phyloP scores from a whole-genome alignment of 2,329 filamentous ascomycete genomes.

The Alternaria novae-zelandiae region DNA sequence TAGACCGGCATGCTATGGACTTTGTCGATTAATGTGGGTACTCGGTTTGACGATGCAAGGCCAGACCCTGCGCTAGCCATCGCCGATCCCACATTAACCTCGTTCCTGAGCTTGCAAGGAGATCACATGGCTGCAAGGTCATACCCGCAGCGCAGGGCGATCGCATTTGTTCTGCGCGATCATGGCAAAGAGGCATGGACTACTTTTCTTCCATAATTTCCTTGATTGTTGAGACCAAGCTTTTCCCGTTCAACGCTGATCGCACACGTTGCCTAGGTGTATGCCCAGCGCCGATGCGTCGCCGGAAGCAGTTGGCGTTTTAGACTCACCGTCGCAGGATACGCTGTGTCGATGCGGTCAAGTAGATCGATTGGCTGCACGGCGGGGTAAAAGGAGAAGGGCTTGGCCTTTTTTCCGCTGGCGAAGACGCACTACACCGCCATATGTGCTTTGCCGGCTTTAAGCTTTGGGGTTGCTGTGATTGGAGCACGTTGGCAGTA shows the following conservation, averaged over 20 bases:
- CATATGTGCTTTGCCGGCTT: constrained; percentile 10
- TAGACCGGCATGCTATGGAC: constrained; percentile 1
- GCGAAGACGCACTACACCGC: constrained; percentile 8
- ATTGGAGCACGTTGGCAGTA: background rate
- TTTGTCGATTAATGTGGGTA: constrained; percentile 1
- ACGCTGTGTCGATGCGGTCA: constrained; percentile 4
- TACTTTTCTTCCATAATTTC: background rate
- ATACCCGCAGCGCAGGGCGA: background rate
- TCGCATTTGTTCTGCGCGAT: background rate
- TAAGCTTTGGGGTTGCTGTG: constrained; percentile 2
- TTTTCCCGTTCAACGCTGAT: background rate
- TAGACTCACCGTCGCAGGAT: background rate
- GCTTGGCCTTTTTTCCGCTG: background rate
- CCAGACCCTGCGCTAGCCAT: constrained; percentile 4
- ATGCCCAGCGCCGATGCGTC: background rate
- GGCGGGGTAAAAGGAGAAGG: background rate
- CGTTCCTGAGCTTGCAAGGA: background rate
- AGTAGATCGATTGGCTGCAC: constrained; percentile 4
- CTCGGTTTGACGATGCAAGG: background rate
- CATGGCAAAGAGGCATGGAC: background rate
- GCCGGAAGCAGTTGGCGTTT: background rate
- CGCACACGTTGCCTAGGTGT: background rate
- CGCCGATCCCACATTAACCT: background rate
- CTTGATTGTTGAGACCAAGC: background rate
- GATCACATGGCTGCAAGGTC: background rate